These are phyloP conservation scores for Solanum chiquidenum DNA, from an alignment of 257 asterid species.

Conservation along the genomic window DNA sequence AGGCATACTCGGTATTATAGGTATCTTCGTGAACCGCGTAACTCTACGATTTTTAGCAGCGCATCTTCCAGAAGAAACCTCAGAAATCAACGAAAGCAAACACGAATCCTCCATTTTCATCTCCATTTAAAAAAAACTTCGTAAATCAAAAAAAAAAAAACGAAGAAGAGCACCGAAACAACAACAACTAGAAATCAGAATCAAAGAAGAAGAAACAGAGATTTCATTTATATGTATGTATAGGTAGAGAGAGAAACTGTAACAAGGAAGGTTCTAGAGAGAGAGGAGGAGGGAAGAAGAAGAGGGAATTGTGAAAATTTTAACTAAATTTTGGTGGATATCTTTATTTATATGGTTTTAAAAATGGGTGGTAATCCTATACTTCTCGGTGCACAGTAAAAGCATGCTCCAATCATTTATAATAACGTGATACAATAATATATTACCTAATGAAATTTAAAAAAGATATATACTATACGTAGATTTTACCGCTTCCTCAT, in stretches of 20 bases:
- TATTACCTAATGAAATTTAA: too few relatives aligned
- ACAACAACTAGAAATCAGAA: not conserved
- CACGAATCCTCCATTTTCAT: slow-evolving; percentile 43
- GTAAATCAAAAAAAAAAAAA: not conserved
- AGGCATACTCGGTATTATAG: slow-evolving; percentile 45
- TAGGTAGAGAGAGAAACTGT: slow-evolving; percentile 11
- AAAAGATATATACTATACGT: too few relatives aligned
- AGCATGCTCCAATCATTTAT: not conserved
- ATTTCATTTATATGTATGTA: not conserved
- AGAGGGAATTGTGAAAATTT: not conserved
- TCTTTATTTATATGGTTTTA: not conserved
- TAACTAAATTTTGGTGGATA: slow-evolving; percentile 17
- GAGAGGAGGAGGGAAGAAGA: not conserved
- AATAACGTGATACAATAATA: not conserved
- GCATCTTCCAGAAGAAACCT: slow-evolving; percentile 33
- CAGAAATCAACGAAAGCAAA: slow-evolving; percentile 16
- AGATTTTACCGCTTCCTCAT: too few relatives aligned
- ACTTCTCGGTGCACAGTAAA: not conserved
- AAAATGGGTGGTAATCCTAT: not conserved
- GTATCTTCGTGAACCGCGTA: slow-evolving; percentile 24
- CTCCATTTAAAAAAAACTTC: not conserved
- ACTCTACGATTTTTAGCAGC: slow-evolving; percentile 58
- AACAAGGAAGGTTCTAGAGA: not conserved
- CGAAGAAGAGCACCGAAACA: not conserved
- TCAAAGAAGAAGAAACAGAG: not conserved